phyloP scores from a whole-genome alignment of 768 basidiomycete genomes.

The Symmetrospora coprosmae region DNA sequence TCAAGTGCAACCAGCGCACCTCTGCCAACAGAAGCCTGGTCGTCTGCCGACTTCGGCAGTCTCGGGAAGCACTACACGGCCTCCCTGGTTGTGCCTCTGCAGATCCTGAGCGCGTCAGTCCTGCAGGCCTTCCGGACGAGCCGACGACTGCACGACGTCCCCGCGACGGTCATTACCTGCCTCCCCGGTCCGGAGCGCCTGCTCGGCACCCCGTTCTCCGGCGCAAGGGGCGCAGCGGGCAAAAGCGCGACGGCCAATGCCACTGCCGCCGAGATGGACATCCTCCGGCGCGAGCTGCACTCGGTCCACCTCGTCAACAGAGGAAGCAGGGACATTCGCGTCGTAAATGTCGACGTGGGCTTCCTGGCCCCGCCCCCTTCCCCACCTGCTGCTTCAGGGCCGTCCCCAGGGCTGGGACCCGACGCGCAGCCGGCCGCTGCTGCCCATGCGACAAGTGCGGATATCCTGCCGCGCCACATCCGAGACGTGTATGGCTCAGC shows the following conservation, averaged over 20 bases:
- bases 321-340: background rate
- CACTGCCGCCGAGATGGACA: background rate
- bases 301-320: background rate
- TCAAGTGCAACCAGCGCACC: too few species aligned
- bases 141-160: too few species aligned
- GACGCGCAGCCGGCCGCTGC: background rate
- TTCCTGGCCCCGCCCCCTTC: conserved; percentile 13
- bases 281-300: conserved; percentile 5
- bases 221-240: background rate
- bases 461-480: background rate
- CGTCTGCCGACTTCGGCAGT: too few species aligned
- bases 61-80: too few species aligned
- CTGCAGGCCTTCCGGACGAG: too few species aligned
- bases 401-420: too few species aligned
- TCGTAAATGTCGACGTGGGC: conserved; percentile 17
- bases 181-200: conserved; percentile 1
- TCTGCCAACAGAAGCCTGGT: too few species aligned
- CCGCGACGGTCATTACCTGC: conserved; percentile 13
- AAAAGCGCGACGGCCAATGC: background rate
- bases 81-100: too few species aligned
- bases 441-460: background rate
- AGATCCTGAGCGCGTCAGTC: too few species aligned
- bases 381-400: too few species aligned
- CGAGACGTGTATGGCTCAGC: conserved; percentile 5
- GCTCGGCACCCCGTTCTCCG: background rate